Evolutionary conservation across 2,329 filamentous ascomycete species (phyloP).

Genomic region (Penicillium sp.): DNA sequence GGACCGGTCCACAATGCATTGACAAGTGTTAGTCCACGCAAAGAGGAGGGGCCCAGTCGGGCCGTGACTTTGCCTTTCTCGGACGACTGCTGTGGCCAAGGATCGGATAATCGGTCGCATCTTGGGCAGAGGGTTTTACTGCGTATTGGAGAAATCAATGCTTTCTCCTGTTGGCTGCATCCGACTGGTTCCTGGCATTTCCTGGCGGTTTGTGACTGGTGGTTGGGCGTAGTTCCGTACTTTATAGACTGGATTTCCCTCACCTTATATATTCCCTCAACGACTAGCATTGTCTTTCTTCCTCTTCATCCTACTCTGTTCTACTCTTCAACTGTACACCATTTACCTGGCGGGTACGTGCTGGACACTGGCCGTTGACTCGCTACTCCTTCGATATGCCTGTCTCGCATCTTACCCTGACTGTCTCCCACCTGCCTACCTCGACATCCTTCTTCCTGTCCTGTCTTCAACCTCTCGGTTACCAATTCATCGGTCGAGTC

Average conservation of each 20-base stretch:
- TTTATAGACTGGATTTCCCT: constrained; percentile 14
- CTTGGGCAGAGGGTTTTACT: constrained; percentile 3
- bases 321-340: background rate
- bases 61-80: constrained; percentile 12
- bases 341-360: constrained; percentile 4
- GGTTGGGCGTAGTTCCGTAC: constrained; percentile 17
- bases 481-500: constrained; percentile 62
- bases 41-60: constrained; percentile 4
- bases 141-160: too few species aligned
- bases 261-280: constrained; percentile 21
- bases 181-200: constrained; percentile 16
- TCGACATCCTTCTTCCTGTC: constrained; percentile 80
- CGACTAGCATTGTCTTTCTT: constrained; percentile 4
- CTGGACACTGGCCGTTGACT: constrained; percentile 14
- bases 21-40: background rate
- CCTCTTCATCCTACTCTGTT: background rate
- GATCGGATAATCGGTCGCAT: constrained; percentile 3
- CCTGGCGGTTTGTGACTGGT: constrained; percentile 4
- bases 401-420: constrained; percentile 58
- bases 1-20: background rate
- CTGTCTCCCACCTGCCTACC: constrained; percentile 70
- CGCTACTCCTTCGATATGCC: constrained; percentile 46
- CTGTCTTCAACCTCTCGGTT: constrained; percentile 70
- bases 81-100: constrained; percentile 12
- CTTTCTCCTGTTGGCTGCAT: constrained; percentile 9